Evolutionary conservation across 2,329 filamentous ascomycete genomes (phyloP), one percentile per base, ranked within the genome.

Genomic region (Botrytis tulipae): DNA sequence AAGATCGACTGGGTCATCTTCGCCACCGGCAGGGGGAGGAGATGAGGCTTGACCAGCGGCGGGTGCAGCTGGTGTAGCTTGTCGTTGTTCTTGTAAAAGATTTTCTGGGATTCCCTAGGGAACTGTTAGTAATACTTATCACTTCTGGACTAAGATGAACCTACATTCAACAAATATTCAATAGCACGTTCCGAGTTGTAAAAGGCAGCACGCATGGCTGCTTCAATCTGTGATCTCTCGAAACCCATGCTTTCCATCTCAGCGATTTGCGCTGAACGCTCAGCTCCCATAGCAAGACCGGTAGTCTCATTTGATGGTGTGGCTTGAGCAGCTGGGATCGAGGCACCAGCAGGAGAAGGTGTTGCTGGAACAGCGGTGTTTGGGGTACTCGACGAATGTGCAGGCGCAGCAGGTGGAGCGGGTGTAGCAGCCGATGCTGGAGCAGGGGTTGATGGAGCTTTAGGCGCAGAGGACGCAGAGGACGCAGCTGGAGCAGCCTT

Each of bases 241-340:
- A 99, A 99, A 14, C 96, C 96, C 96, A 99, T 99, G 77, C 92
- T 92, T 84, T 97, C 95, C 94, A 99, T 97, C 82, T 95, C 94
- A 67, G 92, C 88, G 80, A 98, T 92, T 54, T 94, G 94, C 78
- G 91, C 90, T 76, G 93, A 89, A 78, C 94, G 91, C 82, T 95
- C 92, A 75, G 91, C 87, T 71, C 96, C 96, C 85, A 97, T 91
- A 32, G 94, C 90, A 81, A 98, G 88, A n/a, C 93, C 90, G 44
- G 92, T 95, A 37, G 93, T 89, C 78, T 94, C 91, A 80, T 90
- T 91, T 62, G 85, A 82, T 70, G 86, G 82, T 29, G 86, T 84
- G 25, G 84, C 82, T 9, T 84, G 84, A 73, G 81, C 85, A 42
- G 90, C 86, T 72, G 87, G 88, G 71, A 83, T 79, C 44, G 84